Evolutionary conservation across 768 basidiomycete species (phyloP).

Genomic region (Mycena kentingensis): DNA sequence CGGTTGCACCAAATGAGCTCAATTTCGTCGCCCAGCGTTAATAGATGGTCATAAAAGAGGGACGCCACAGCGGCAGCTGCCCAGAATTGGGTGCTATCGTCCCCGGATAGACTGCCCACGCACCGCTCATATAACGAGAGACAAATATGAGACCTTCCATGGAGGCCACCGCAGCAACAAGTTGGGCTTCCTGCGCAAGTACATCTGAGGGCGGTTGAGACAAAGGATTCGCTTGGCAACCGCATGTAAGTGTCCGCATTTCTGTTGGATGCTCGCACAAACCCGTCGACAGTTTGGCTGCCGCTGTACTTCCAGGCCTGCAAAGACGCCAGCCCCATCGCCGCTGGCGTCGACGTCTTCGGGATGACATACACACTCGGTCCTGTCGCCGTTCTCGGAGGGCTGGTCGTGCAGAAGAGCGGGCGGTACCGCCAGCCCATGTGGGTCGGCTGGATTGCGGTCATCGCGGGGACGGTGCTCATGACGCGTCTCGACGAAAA

Average conservation of each 20-base stretch:
- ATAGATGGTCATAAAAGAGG: background rate
- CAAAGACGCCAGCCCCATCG: constrained; percentile 33
- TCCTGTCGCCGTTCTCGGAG: constrained; percentile 27
- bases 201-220: too few species aligned
- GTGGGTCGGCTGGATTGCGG: constrained; percentile 1
- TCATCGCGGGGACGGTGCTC: background rate
- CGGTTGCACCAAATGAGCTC: background rate
- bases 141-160: too few species aligned
- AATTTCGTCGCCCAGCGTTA: background rate
- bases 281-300: constrained; percentile 35
- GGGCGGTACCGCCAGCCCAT: constrained; percentile 21
- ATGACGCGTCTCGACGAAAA: constrained; percentile 18
- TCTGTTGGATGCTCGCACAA: background rate
- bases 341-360: constrained; percentile 36
- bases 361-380: constrained; percentile 6
- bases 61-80: background rate
- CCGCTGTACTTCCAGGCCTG: constrained; percentile 48
- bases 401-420: constrained; percentile 29
- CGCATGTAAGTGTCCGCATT: background rate
- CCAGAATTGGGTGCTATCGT: too few species aligned
- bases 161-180: too few species aligned
- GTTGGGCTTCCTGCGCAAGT: too few species aligned
- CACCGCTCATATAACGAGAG: too few species aligned
- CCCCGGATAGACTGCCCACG: too few species aligned
- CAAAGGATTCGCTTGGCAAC: too few species aligned